Conservation (phyloP, 78 protist genomes). For the Isochrysis galbana region DNA sequence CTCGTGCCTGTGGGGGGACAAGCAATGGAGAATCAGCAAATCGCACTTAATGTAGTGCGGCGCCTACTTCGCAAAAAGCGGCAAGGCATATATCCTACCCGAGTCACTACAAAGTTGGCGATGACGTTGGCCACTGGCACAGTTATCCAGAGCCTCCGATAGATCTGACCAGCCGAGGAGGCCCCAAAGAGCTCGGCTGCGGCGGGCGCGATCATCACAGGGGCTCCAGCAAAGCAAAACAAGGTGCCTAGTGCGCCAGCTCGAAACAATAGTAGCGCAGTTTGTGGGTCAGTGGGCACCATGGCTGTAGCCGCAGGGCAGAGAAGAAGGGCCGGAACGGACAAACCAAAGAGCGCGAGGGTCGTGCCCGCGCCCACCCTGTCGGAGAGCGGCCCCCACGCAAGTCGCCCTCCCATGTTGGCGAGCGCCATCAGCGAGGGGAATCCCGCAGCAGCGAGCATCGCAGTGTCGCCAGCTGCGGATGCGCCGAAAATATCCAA, state of each 20-base stretch:
- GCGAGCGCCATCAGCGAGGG: not conserved
- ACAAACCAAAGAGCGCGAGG: not conserved
- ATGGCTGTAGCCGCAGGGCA: not conserved
- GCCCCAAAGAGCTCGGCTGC: not conserved
- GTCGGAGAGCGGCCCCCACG: constrained; percentile 9
- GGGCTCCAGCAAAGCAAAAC: not conserved
- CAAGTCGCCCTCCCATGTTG: not conserved
- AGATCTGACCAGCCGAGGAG: not conserved
- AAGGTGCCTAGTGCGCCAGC: not conserved
- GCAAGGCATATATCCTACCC: too few species aligned
- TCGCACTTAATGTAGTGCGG: too few species aligned
- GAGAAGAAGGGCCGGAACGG: not conserved
- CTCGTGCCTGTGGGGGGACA: not conserved
- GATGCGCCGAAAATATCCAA: not conserved
- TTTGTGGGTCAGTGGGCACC: not conserved
- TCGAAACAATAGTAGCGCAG: not conserved
- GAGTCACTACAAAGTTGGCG: too few species aligned
- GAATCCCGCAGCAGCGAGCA: not conserved
- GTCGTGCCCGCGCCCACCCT: not conserved
- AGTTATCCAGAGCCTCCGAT: not conserved
- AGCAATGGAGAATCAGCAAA: too few species aligned
- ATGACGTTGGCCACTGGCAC: not conserved
- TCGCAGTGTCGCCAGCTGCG: not conserved
- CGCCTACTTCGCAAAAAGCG: too few species aligned
- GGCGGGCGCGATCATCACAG: not conserved